Evolutionary conservation across 2,329 filamentous ascomycete genomes (phyloP), one percentile per base, ranked within the genome.

Genomic region (Phialocephala subalpina): DNA sequence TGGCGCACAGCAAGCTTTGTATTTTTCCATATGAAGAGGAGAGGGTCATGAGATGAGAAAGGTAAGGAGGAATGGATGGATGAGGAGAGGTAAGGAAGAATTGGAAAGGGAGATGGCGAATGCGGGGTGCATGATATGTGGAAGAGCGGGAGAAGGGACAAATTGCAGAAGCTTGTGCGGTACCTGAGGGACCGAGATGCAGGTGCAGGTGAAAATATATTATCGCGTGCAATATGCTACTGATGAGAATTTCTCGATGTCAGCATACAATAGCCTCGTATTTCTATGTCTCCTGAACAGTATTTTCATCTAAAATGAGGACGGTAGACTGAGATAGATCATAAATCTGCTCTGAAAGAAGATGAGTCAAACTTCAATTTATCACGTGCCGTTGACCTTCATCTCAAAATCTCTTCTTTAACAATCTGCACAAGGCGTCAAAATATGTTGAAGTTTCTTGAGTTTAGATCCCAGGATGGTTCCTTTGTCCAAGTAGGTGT

Each of bases 21-120:
- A 53, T 53, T 53, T 53, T 53, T 53, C 49, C 49, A 53, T 53
- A 53, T 53, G 27, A 11, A 11, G 25, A 6, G 7, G n/a, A 49
- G 7, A 27, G 27, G 27, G 25, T 53, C 45, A 49, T 49, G 45
- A 49, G 45, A n/a, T 2, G 22, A 25, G 45, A 25, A 53, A 49
- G 45, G 45, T 2, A 49, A 25, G 45, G 49, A 53, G 25, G 29
- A 29, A 14, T 27, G 3, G 22, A 14, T 53, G 1, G 49, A 33
- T 16, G 49, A 53, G 22, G 25, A 1, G 11, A 33, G 49, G 49
- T 16, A 53, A n/a, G 49, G 49, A 53, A 29, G 25, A 22, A 14
- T 27, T 8, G 47, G 20, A 52, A 29, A 52, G 47, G 22, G 25
- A 53, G 49, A 53, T 53, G 22, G 25, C 25, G 49, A 33, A 33